Percentiles rank a stretch among this genome's conserved stretches.
Evolutionary conservation across 164 flowering plant species (phyloP).

Genomic region (Umbellularia californica): DNA sequence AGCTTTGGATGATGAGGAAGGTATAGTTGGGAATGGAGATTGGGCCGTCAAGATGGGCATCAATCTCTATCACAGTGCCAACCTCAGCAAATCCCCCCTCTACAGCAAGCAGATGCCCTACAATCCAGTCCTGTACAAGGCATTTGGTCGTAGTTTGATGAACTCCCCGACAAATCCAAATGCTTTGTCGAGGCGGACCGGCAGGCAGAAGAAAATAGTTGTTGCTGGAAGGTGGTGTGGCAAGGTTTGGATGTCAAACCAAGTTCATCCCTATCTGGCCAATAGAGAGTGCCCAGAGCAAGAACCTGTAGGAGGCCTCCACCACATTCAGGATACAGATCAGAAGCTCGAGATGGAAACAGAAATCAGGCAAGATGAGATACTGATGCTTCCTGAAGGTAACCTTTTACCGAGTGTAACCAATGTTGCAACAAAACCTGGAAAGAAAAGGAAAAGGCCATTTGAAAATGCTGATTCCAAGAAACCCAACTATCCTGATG

Average conservation of each 20-base stretch:
- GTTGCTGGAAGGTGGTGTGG: conserved; percentile 99
- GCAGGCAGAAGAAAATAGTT: conserved; percentile 61
- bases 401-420: background rate
- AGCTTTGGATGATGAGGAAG: conserved; percentile 72
- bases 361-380: conserved; percentile 18
- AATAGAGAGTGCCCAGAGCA: conserved; percentile 38
- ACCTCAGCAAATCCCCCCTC: conserved; percentile 79
- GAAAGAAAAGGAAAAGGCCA: conserved; percentile 47
- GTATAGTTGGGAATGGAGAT: conserved; percentile 69
- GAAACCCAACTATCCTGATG: conserved; percentile 30
- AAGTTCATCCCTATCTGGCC: conserved; percentile 73
- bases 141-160: conserved; percentile 65
- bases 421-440: conserved; percentile 25
- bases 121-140: conserved; percentile 71
- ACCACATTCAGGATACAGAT: conserved; percentile 21
- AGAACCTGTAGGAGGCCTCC: conserved; percentile 21
- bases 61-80: conserved; percentile 82
- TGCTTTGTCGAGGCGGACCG: conserved; percentile 30
- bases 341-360: conserved; percentile 31
- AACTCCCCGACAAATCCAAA: conserved; percentile 32
- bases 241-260: conserved; percentile 97
- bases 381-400: background rate
- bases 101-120: conserved; percentile 96
- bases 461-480: conserved; percentile 26
- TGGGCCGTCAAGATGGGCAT: conserved; percentile 95